Evolutionary conservation across 805 yeast species (phyloP), one percentile per base, ranked within the genome.

Genomic region (Yarrowia alimentaria): DNA sequence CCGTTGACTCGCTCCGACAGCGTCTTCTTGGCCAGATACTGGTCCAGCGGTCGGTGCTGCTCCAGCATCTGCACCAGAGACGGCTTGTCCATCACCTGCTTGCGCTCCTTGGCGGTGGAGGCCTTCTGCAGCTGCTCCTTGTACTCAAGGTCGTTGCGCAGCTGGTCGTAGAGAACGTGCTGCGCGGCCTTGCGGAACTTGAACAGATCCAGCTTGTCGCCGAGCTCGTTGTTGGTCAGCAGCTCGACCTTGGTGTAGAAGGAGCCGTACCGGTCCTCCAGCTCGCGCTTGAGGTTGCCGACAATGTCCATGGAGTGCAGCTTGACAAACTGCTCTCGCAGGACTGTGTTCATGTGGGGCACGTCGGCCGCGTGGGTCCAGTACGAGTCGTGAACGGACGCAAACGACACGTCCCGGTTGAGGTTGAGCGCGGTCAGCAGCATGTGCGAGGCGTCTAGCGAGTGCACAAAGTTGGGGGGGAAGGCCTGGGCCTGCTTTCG

Each of bases 361-460:
- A 91, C 80, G 64, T 86, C 91, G 43, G 79, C 70, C 1, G 99
- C 97, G 64, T 93, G 98, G 0, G 98, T 89, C 99, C 99, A 91
- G 65, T 86, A 91, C 0, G 98, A 91, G 65, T 91, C 99, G 67
- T 91, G 99, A 18, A 91, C 99, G 0, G 98, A 81, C 0, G 98
- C 96, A 73, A 93, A 91, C 10, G 80, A 72, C 43, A 93, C 67
- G 0, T 78, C 79, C 1, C 64, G 63, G 16, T 20, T 20, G 29
- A 43, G 35, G 32, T 80, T 74, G 45, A 79, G 72, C 0, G 97
- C 95, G 7, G 96, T 84, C 72, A 90, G 69, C 47, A 93, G 72
- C 99, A 91, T 93, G 65, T 91, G 99, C 0, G 96, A 83, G 1
- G 98, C 98, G 73, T 91, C 99, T 53, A 91, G 72, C 0, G 98